These are phyloP conservation scores for Phoma herbarum DNA, from an alignment of 2,329 filamentous ascomycete genomes.

Conservation along the genomic window DNA sequence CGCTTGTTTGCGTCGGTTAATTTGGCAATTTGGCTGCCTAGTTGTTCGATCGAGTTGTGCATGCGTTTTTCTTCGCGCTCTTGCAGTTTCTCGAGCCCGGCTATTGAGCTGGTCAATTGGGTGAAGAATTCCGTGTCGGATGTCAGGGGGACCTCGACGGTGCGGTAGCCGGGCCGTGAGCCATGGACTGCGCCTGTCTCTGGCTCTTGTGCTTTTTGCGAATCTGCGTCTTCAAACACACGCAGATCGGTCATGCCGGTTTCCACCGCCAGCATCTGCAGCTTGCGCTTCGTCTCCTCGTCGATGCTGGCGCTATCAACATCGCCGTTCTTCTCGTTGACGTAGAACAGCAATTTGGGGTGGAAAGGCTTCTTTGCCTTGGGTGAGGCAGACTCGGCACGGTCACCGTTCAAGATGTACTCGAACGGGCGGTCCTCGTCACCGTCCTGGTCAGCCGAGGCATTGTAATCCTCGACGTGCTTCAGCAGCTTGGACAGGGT, in stretches of 20 bases:
- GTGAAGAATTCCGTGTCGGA: slow-evolving; percentile 84
- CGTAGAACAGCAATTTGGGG: slow-evolving; percentile 74
- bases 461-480: slow-evolving; percentile 52
- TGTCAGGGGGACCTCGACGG: slow-evolving; percentile 77
- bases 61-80: slow-evolving; percentile 71
- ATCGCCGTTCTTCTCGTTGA: slow-evolving; percentile 72
- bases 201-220: slow-evolving; percentile 9
- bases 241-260: slow-evolving; percentile 54
- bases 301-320: slow-evolving; percentile 74
- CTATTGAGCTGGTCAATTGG: slow-evolving; percentile 75
- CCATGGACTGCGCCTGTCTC: slow-evolving; percentile 9
- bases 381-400: slow-evolving; percentile 8
- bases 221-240: slow-evolving; percentile 34
- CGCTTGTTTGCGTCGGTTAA: slow-evolving; percentile 72
- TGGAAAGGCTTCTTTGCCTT: slow-evolving; percentile 56
- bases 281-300: slow-evolving; percentile 68
- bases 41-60: slow-evolving; percentile 66
- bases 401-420: slow-evolving; percentile 45
- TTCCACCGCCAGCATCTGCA: slow-evolving; percentile 67
- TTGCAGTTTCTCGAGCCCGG: slow-evolving; percentile 73
- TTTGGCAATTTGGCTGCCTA: slow-evolving; percentile 71
- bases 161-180: slow-evolving; percentile 45
- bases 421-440: slow-evolving; percentile 47
- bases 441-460: slow-evolving; percentile 32
- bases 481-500: slow-evolving; percentile 72